These are phyloP conservation scores for Ceratocystis colombiana DNA, from an alignment of 2,329 filamentous ascomycete genomes.

Conservation along the genomic window DNA sequence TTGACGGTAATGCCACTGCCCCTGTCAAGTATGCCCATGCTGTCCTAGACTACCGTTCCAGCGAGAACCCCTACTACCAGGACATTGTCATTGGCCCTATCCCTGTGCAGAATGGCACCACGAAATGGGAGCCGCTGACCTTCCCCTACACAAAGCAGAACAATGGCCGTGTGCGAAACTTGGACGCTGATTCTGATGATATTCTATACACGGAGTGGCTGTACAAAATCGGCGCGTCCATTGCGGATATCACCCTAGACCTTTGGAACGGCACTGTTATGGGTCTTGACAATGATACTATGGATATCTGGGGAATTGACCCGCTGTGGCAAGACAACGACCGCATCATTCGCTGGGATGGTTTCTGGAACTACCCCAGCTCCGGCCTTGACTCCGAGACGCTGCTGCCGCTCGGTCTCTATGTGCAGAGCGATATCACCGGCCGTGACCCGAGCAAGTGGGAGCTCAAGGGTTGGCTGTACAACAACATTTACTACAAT, in stretches of 20 bases:
- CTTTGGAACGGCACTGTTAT: constrained; percentile 34
- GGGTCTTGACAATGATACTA: constrained; percentile 30
- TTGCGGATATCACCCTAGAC: constrained; percentile 38
- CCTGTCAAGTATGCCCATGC: constrained; percentile 39
- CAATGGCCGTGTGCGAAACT: constrained; percentile 33
- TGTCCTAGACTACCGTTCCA: constrained; percentile 39
- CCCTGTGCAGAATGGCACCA: constrained; percentile 35
- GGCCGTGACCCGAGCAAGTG: constrained; percentile 38
- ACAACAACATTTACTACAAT: constrained; percentile 34
- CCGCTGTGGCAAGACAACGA: constrained; percentile 36
- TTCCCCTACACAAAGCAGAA: constrained; percentile 39
- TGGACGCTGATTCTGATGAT: constrained; percentile 31
- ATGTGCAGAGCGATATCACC: constrained; percentile 36
- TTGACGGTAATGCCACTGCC: constrained; percentile 32
- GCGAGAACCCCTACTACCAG: constrained; percentile 36
- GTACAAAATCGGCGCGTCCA: constrained; percentile 31
- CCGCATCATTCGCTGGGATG: constrained; percentile 34
- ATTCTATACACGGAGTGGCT: constrained; percentile 31
- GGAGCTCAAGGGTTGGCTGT: constrained; percentile 37
- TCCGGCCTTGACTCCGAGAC: constrained; percentile 31
- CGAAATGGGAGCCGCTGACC: constrained; percentile 33
- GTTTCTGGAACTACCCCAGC: constrained; percentile 36
- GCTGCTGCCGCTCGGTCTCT: constrained; percentile 39
- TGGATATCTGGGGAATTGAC: constrained; percentile 32
- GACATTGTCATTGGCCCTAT: constrained; percentile 44